Conservation (phyloP, 306 rosid species). For the Biancaea sappan region DNA sequence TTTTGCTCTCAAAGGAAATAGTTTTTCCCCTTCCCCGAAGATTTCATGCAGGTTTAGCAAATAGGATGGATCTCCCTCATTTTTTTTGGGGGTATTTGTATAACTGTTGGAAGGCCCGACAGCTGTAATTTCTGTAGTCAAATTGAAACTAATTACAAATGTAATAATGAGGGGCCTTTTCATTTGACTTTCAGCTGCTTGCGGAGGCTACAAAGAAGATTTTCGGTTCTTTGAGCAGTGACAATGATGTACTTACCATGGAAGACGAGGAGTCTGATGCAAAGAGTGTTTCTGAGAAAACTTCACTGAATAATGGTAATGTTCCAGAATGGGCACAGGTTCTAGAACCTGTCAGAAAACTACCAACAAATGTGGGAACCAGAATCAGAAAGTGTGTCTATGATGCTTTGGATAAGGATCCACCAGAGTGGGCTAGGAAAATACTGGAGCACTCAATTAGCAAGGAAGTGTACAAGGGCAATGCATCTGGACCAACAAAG, state of each 20-base stretch:
- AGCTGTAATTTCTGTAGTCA: slow-evolving; percentile 16
- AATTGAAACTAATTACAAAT: slow-evolving; percentile 30
- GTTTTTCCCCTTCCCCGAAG: no score
- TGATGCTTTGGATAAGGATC: slow-evolving; percentile 75
- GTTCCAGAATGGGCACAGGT: slow-evolving; percentile 88
- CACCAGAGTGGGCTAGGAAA: slow-evolving; percentile 96
- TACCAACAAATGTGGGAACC: slow-evolving; percentile 98
- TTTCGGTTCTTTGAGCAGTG: slow-evolving; percentile 69
- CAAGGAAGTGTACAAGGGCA: slow-evolving; percentile 97
- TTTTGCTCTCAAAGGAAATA: slow-evolving; percentile 11
- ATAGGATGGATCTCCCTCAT: not conserved
- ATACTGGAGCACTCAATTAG: slow-evolving; percentile 87
- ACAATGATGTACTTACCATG: slow-evolving; percentile 61
- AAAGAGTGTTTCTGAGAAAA: slow-evolving; percentile 52
- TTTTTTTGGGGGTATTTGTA: not conserved
- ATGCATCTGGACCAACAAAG: slow-evolving; percentile 99
- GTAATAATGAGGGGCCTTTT: slow-evolving; percentile 29
- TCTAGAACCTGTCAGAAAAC: slow-evolving; percentile 93
- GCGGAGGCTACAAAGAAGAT: slow-evolving; percentile 86
- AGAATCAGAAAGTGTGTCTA: slow-evolving; percentile 94
- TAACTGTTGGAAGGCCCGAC: not conserved
- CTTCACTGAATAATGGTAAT: slow-evolving; percentile 52
- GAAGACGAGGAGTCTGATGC: slow-evolving; percentile 83
- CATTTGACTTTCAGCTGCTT: slow-evolving; percentile 70
- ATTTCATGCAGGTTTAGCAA: not conserved